phyloP scores from a whole-genome alignment of 1,139 yeast species.

The Suhomyces anneliseae region DNA sequence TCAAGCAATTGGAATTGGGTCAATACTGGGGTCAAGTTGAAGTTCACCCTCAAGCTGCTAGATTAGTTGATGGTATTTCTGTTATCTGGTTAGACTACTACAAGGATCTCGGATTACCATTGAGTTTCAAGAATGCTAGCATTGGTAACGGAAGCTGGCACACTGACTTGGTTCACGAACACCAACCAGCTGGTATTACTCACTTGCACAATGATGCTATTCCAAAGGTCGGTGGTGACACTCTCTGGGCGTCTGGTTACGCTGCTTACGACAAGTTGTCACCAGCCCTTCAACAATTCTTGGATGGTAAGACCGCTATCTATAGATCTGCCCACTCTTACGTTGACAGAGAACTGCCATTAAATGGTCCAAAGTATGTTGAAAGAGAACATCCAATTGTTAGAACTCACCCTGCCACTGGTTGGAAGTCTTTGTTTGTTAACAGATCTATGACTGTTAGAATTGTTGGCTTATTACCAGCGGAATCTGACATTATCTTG shows the following conservation, averaged over 20 bases:
- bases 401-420: conserved; percentile 56
- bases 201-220: conserved; percentile 48
- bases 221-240: conserved; percentile 51
- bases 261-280: conserved; percentile 53
- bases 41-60: conserved; percentile 41
- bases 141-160: conserved; percentile 46
- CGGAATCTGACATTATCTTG: conserved; percentile 38
- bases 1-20: conserved; percentile 46
- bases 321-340: conserved; percentile 45
- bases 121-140: conserved; percentile 31
- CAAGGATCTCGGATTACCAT: conserved; percentile 22
- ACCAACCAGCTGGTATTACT: conserved; percentile 50
- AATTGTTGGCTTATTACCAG: conserved; percentile 46
- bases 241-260: conserved; percentile 51
- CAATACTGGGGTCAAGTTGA: conserved; percentile 46
- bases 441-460: conserved; percentile 44
- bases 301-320: conserved; percentile 51
- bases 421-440: conserved; percentile 51
- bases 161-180: conserved; percentile 49
- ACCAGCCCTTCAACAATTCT: conserved; percentile 46
- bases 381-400: conserved; percentile 49
- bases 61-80: conserved; percentile 42
- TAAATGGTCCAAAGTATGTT: conserved; percentile 40
- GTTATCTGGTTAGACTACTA: conserved; percentile 54
- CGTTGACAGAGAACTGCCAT: conserved; percentile 42